Evolutionary conservation across 2,329 filamentous ascomycete species (phyloP).

Genomic region (Incumbomyces delicatus): DNA sequence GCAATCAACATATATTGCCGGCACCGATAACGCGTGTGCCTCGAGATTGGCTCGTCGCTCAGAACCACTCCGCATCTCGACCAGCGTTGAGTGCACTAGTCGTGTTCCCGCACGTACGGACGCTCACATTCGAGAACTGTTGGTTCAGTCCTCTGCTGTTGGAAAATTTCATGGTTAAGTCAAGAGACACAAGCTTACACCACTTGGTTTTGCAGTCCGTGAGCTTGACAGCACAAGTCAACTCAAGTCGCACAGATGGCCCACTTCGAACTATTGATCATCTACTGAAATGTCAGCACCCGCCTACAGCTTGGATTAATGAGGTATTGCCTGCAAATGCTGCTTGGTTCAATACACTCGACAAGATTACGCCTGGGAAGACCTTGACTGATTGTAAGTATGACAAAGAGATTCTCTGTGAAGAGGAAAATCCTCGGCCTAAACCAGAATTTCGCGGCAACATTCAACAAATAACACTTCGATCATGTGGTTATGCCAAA

Average conservation of each 20-base stretch:
- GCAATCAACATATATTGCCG: slow-evolving; percentile 54
- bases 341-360: slow-evolving; percentile 43
- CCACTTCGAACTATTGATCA: slow-evolving; percentile 8
- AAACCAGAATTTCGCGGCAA: slow-evolving; percentile 22
- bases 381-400: slow-evolving; percentile 30
- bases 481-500: slow-evolving; percentile 52
- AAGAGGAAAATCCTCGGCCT: slow-evolving; percentile 8
- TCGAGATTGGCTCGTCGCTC: slow-evolving; percentile 9
- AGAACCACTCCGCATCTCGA: not conserved
- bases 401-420: slow-evolving; percentile 20
- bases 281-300: slow-evolving; percentile 10
- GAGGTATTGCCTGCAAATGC: slow-evolving; percentile 29
- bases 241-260: slow-evolving; percentile 6
- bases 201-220: slow-evolving; percentile 54
- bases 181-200: slow-evolving; percentile 40
- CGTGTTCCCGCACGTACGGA: slow-evolving; percentile 47
- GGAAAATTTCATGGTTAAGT: slow-evolving; percentile 40
- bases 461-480: slow-evolving; percentile 41
- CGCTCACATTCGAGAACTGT: slow-evolving; percentile 58
- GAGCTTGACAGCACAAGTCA: slow-evolving; percentile 46
- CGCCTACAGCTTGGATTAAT: slow-evolving; percentile 25
- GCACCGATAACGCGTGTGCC: slow-evolving; percentile 35
- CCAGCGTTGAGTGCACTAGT: slow-evolving; percentile 28
- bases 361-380: slow-evolving; percentile 40
- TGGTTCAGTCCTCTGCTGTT: slow-evolving; percentile 55